phyloP scores from a whole-genome alignment of 805 yeast species.

The Lachancea dasiensis region DNA sequence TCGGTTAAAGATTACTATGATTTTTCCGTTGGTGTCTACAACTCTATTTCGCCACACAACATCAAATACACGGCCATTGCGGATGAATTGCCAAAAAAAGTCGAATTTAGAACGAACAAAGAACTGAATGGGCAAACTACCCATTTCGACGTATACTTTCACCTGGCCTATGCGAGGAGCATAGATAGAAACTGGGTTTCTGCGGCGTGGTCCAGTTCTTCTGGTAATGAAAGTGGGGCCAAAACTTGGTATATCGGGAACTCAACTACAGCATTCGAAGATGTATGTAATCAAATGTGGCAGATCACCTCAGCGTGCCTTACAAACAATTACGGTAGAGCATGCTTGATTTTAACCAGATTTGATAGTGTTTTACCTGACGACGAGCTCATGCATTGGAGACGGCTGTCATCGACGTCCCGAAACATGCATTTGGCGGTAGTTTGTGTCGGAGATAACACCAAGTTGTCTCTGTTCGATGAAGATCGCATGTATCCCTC shows the following conservation, averaged over 20 bases:
- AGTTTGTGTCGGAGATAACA: slow-evolving; percentile 56
- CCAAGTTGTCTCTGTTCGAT: slow-evolving; percentile 39
- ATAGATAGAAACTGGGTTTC: slow-evolving; percentile 77
- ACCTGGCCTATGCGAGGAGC: slow-evolving; percentile 80
- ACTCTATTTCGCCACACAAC: slow-evolving; percentile 37
- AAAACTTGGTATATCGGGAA: slow-evolving; percentile 56
- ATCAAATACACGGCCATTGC: slow-evolving; percentile 36
- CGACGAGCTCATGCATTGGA: slow-evolving; percentile 77
- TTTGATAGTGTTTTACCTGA: slow-evolving; percentile 71
- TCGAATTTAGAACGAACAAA: slow-evolving; percentile 40
- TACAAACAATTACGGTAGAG: slow-evolving; percentile 41
- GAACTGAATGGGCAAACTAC: slow-evolving; percentile 30
- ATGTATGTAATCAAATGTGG: slow-evolving; percentile 65
- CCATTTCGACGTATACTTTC: slow-evolving; percentile 63
- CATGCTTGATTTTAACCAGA: slow-evolving; percentile 60
- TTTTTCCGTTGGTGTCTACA: slow-evolving; percentile 51
- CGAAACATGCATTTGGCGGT: slow-evolving; percentile 59
- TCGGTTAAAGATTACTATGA: slow-evolving; percentile 32
- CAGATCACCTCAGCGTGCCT: slow-evolving; percentile 45
- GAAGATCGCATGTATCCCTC: slow-evolving; percentile 31
- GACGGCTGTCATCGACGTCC: slow-evolving; percentile 54
- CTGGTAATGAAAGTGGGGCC: slow-evolving; percentile 55
- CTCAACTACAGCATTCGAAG: slow-evolving; percentile 39
- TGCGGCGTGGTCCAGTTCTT: slow-evolving; percentile 86
- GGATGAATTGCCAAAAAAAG: slow-evolving; percentile 37